A percentile compares a stretch with the other conserved stretches of the same genome.
Evolutionary conservation across 768 basidiomycete genomes (phyloP).

Genomic region (Rhizopogon rudus): DNA sequence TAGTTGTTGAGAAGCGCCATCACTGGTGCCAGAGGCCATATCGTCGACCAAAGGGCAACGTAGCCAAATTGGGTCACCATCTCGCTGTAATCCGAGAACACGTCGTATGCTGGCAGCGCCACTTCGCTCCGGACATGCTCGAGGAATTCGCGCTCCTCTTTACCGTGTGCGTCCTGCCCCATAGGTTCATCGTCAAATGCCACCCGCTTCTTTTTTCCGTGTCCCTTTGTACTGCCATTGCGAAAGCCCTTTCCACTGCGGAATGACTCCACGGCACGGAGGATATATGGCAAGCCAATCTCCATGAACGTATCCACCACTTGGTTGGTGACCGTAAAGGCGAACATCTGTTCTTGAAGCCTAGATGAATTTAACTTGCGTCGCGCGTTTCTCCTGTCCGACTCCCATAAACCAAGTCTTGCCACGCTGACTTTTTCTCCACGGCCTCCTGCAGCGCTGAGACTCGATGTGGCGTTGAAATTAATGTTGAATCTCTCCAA

Average conservation of each 20-base stretch:
- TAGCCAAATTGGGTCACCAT: slow-evolving; percentile 98
- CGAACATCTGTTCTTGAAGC: slow-evolving; percentile 89
- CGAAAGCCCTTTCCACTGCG: slow-evolving; percentile 38
- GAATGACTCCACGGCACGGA: slow-evolving; percentile 52
- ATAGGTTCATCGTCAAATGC: slow-evolving; percentile 61
- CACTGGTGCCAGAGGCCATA: slow-evolving; percentile 89
- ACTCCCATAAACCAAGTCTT: slow-evolving; percentile 40
- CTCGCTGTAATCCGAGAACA: slow-evolving; percentile 89
- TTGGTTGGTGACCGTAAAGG: slow-evolving; percentile 88
- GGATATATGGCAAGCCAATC: slow-evolving; percentile 74
- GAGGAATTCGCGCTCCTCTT: slow-evolving; percentile 76
- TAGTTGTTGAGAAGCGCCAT: slow-evolving; percentile 92
- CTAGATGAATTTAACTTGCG: slow-evolving; percentile 63
- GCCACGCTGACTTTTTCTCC: slow-evolving; percentile 10
- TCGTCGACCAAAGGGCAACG: slow-evolving; percentile 86
- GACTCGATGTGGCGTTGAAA: slow-evolving; percentile 22
- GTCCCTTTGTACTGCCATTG: slow-evolving; percentile 14
- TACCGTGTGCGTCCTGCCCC: slow-evolving; percentile 25
- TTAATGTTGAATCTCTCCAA: slow-evolving; percentile 20
- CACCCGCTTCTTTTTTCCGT: slow-evolving; percentile 57
- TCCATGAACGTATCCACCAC: slow-evolving; percentile 73
- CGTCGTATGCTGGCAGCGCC: slow-evolving; percentile 72
- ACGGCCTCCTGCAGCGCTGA: slow-evolving; percentile 20
- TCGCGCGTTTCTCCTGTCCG: slow-evolving; percentile 43
- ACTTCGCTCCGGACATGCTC: slow-evolving; percentile 75